A percentile compares a stretch with the other conserved stretches of the same genome.
Conservation (phyloP, 2,329 filamentous ascomycete genomes). For the Penicillium sp. region DNA sequence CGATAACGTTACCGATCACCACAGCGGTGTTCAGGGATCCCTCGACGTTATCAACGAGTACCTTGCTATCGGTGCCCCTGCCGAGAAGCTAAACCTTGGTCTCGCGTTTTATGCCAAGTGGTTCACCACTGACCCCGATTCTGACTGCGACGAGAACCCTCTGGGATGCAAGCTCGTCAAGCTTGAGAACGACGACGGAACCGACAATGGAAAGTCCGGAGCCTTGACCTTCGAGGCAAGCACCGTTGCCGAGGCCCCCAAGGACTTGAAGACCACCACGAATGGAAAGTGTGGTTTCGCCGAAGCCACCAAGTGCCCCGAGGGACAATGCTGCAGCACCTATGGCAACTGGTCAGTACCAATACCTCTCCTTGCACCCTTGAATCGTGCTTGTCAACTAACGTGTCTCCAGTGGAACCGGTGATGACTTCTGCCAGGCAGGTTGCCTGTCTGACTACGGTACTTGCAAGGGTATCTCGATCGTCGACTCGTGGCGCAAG, state of each 20-base stretch:
- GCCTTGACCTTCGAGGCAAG: constrained; percentile 51
- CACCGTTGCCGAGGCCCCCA: constrained; percentile 26
- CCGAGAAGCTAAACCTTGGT: constrained; percentile 63
- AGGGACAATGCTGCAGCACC: constrained; percentile 36
- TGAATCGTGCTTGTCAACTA: constrained; percentile 12
- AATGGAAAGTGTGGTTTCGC: constrained; percentile 38
- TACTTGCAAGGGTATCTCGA: constrained; percentile 48
- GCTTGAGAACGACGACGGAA: constrained; percentile 62
- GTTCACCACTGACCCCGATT: constrained; percentile 57
- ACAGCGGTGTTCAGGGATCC: constrained; percentile 62
- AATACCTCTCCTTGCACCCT: not conserved
- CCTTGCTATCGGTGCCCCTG: constrained; percentile 56
- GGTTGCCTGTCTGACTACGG: constrained; percentile 43
- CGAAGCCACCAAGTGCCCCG: constrained; percentile 31
- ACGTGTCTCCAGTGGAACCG: constrained; percentile 30
- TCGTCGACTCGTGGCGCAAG: constrained; percentile 58
- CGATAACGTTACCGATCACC: constrained; percentile 64
- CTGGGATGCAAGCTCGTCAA: constrained; percentile 61
- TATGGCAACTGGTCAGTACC: constrained; percentile 38
- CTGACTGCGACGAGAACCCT: constrained; percentile 48
- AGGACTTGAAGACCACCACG: constrained; percentile 25
- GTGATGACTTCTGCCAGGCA: constrained; percentile 32
- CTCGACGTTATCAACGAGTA: constrained; percentile 60
- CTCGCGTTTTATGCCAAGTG: constrained; percentile 71
- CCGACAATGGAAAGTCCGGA: constrained; percentile 57